These are phyloP conservation scores for Daldinia childiae DNA, from an alignment of 495 filamentous ascomycete species.

Conservation along the genomic window DNA sequence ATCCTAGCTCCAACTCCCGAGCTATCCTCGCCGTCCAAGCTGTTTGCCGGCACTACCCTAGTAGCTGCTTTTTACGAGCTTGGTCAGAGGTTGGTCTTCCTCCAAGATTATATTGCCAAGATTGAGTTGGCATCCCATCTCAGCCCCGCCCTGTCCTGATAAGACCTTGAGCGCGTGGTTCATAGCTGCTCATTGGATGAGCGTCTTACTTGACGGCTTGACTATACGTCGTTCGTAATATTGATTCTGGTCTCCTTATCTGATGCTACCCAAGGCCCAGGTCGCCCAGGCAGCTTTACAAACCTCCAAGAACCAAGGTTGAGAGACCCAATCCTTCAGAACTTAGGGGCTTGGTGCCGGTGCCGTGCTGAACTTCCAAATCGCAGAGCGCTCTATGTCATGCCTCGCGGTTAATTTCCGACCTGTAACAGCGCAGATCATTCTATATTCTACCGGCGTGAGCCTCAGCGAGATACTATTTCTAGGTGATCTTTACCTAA, in stretches of 20 bases:
- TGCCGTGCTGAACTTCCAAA: not conserved
- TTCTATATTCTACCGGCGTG: not conserved
- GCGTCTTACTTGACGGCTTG: conserved; percentile 15
- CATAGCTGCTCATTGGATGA: conserved; percentile 17
- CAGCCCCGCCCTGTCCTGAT: conserved; percentile 30
- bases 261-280: conserved; percentile 24
- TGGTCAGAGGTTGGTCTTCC: conserved; percentile 21
- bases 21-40: conserved; percentile 18
- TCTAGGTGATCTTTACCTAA: conserved; percentile 22
- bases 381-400: not conserved
- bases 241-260: conserved; percentile 17
- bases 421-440: not conserved
- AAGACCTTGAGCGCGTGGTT: conserved; percentile 13
- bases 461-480: not conserved
- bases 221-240: conserved; percentile 18
- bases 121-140: conserved; percentile 34
- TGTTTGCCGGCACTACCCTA: conserved; percentile 31
- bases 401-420: not conserved
- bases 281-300: conserved; percentile 11
- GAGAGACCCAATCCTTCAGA: conserved; percentile 10
- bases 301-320: conserved; percentile 18
- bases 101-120: conserved; percentile 31
- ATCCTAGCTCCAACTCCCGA: conserved; percentile 29
- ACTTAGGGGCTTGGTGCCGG: not conserved
- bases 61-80: conserved; percentile 17